Evolutionary conservation across 331 rosid genomes (phyloP).

Genomic region (Quercus lobata): DNA sequence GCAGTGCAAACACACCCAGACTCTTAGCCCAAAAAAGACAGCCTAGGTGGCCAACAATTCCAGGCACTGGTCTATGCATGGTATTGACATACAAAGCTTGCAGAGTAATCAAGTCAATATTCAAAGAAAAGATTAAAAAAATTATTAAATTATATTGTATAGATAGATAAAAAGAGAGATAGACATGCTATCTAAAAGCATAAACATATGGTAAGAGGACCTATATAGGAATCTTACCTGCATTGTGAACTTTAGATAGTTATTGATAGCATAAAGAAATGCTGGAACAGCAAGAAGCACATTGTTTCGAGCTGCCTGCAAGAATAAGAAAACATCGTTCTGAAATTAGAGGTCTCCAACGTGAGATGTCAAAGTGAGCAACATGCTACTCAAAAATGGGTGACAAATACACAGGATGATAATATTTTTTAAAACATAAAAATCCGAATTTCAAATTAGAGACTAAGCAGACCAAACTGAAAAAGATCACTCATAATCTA

Average conservation of each 20-base stretch:
- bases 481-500: neutral
- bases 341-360: neutral
- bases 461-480: neutral
- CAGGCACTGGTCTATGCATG: neutral
- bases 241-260: slow-evolving; percentile 95
- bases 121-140: neutral
- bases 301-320: slow-evolving; percentile 96
- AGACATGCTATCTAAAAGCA: neutral
- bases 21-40: neutral
- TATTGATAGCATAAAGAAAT: slow-evolving; percentile 88
- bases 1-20: neutral
- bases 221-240: slow-evolving; percentile 53
- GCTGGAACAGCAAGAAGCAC: slow-evolving; percentile 98
- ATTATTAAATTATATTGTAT: neutral
- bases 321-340: slow-evolving; percentile 8
- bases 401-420: neutral
- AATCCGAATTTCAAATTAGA: neutral
- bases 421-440: neutral
- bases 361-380: neutral
- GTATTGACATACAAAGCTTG: neutral
- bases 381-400: neutral
- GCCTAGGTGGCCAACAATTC: neutral
- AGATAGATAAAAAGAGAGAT: no score
- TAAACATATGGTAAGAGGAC: neutral
- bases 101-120: neutral